Base-by-base conservation (phyloP, 768 basidiomycete genomes). In the Baorangia bicolor region DNA sequence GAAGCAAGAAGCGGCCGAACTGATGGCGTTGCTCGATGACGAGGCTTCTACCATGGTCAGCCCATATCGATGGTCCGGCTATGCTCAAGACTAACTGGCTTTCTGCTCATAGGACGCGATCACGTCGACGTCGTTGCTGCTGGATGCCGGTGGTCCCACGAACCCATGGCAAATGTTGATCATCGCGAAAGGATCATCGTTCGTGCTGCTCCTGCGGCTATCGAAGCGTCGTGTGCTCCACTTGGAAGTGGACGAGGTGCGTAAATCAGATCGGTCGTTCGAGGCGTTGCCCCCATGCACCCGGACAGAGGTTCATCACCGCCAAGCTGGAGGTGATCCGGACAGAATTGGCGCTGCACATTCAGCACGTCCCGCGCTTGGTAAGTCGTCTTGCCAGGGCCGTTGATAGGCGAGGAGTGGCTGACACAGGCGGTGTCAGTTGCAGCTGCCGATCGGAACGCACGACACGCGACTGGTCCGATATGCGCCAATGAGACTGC, bases 171-270 rank as follows among this genome's bases (percentile, higher is more conserved):
- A 59, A 23, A 66, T 66, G 61, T 18, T 67, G 42, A 47, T 68
- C 55, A 49, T 67, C 48, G 59, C 59, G 12, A 58, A 49, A 23
- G 21, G 39, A n/a, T 57, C 61, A 1, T 57, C 66, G 34, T 67
- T 63, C 21, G 55, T 66, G 46, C 49, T 67, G 16, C 51, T 67
- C 28, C 1, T 67, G 6, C 55, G 64, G 20, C 27, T 67, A 7
- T 63, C 66, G 0, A 52, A 51, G 35, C n/a, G 4, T 7, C 61
- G 66, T 3, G 58, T 67, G 25, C 55, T 67, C 33, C 52, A 66
- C 7, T 38, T 67, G 35, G 66, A 67, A 30, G 66, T 67, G 43
- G 61, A 66, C 55, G 66, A 68, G 52, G 64, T 64, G 37, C 47
- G 64, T 44, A 0, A 1, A 18, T 42, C 21, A 2, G 39, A 46